phyloP scores from a whole-genome alignment of 2,329 filamentous ascomycete genomes.

The Sporothrix brasiliensis region DNA sequence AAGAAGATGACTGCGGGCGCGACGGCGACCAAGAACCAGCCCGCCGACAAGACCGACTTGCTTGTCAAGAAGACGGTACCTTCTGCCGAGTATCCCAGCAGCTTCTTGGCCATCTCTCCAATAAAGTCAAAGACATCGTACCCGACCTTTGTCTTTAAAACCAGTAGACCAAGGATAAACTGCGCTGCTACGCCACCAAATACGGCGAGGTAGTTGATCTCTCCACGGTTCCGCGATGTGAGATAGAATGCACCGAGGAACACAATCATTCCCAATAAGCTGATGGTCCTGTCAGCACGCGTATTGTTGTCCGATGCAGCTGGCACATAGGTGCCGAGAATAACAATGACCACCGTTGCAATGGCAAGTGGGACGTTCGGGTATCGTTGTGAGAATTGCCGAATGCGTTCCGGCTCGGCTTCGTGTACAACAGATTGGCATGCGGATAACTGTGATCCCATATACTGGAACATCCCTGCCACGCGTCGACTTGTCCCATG shows the following conservation, averaged over 20 bases:
- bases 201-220: slow-evolving; percentile 74
- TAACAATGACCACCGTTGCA: slow-evolving; percentile 69
- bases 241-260: slow-evolving; percentile 68
- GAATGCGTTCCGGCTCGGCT: neutral
- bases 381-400: neutral
- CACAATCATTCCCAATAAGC: slow-evolving; percentile 74
- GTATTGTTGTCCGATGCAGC: slow-evolving; percentile 75
- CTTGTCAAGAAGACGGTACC: slow-evolving; percentile 69
- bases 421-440: neutral
- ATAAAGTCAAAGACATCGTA: slow-evolving; percentile 90
- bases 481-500: neutral
- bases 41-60: slow-evolving; percentile 53
- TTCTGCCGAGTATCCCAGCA: slow-evolving; percentile 74
- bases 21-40: slow-evolving; percentile 76
- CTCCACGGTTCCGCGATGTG: slow-evolving; percentile 70
- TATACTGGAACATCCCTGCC: neutral
- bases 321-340: slow-evolving; percentile 77
- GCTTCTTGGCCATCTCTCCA: slow-evolving; percentile 69
- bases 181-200: slow-evolving; percentile 87
- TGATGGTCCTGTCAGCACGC: slow-evolving; percentile 76
- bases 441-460: neutral
- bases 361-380: slow-evolving; percentile 46
- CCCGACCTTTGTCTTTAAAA: slow-evolving; percentile 76
- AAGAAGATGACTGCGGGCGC: slow-evolving; percentile 97
- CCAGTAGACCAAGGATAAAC: slow-evolving; percentile 86